These are phyloP conservation scores for Tylopilus sp. DNA, from an alignment of 768 basidiomycete genomes.

Conservation along the genomic window DNA sequence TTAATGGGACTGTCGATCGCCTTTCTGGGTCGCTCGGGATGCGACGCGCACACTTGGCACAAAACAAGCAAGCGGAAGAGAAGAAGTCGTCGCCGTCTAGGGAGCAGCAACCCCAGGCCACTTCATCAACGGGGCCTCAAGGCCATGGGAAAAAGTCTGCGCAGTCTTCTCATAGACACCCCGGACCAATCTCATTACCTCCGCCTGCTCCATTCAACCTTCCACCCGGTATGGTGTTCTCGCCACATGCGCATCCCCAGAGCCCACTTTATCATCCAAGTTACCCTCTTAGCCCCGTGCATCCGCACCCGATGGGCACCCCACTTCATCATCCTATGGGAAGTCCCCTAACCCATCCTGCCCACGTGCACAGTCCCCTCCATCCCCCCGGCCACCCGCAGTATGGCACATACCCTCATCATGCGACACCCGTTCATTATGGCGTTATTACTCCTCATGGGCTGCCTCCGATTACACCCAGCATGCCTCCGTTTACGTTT, in stretches of 20 bases:
- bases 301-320: slow-evolving; percentile 26
- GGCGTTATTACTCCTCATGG: slow-evolving; percentile 67
- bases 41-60: slow-evolving; percentile 27
- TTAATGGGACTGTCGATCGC: slow-evolving; percentile 18
- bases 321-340: slow-evolving; percentile 40
- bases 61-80: slow-evolving; percentile 24
- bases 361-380: slow-evolving; percentile 30
- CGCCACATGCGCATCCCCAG: slow-evolving; percentile 33
- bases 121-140: slow-evolving; percentile 13
- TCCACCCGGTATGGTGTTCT: slow-evolving; percentile 33
- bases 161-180: slow-evolving; percentile 45
- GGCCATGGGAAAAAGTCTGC: slow-evolving; percentile 12
- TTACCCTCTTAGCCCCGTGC: slow-evolving; percentile 28
- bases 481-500: slow-evolving; percentile 95
- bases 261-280: slow-evolving; percentile 40
- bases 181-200: slow-evolving; percentile 67
- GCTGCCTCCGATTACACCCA: slow-evolving; percentile 91
- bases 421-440: slow-evolving; percentile 23
- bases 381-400: slow-evolving; percentile 30
- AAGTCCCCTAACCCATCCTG: slow-evolving; percentile 31
- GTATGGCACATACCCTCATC: slow-evolving; percentile 26
- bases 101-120: slow-evolving; percentile 17
- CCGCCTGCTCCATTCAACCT: slow-evolving; percentile 51
- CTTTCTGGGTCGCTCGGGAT: slow-evolving; percentile 28
- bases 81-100: slow-evolving; percentile 8